Percentiles rank a stretch among this genome's conserved stretches.
These are phyloP conservation scores for Phytophthora citrophthora DNA, from an alignment of 352 stramenopile genomes.

Conservation along the genomic window DNA sequence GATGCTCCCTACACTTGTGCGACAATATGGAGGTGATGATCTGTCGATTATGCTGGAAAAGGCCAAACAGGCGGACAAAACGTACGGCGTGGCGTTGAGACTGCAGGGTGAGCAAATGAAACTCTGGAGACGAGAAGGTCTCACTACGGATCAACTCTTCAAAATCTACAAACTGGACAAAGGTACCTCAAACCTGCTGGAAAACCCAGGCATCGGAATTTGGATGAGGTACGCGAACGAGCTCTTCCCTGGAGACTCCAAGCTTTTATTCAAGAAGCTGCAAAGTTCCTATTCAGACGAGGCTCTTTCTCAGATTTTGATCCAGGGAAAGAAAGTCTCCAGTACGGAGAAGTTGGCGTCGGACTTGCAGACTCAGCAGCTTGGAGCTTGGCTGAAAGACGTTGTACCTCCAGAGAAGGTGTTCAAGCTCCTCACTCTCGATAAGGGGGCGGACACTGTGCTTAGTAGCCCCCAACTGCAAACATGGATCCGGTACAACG, in stretches of 20 bases:
- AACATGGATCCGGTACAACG: constrained; percentile 3
- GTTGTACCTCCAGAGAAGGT: background rate
- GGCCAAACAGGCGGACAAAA: background rate
- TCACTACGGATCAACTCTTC: constrained; percentile 6
- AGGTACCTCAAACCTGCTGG: background rate
- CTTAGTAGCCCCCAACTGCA: constrained; percentile 5
- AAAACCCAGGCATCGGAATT: constrained; percentile 2
- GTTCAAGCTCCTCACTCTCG: constrained; percentile 4
- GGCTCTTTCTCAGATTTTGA: background rate
- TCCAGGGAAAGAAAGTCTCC: background rate
- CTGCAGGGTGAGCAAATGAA: constrained; percentile 10
- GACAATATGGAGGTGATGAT: background rate
- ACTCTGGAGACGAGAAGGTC: background rate
- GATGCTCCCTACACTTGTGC: constrained; percentile 1
- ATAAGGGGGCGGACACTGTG: constrained; percentile 5
- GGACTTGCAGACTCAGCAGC: background rate
- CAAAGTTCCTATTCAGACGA: background rate
- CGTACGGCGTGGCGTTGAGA: background rate
- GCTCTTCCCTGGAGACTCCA: background rate
- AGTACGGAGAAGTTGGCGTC: constrained; percentile 1
- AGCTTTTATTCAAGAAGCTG: background rate
- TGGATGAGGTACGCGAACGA: constrained; percentile 10
- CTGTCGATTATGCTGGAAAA: constrained; percentile 7
- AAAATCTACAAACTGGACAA: constrained; percentile 2
- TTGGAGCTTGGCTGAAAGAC: background rate